Percentiles rank a stretch among this genome's conserved stretches.
Evolutionary conservation across 1,139 yeast species (phyloP).

Genomic region (Groenewaldozyma sp.): DNA sequence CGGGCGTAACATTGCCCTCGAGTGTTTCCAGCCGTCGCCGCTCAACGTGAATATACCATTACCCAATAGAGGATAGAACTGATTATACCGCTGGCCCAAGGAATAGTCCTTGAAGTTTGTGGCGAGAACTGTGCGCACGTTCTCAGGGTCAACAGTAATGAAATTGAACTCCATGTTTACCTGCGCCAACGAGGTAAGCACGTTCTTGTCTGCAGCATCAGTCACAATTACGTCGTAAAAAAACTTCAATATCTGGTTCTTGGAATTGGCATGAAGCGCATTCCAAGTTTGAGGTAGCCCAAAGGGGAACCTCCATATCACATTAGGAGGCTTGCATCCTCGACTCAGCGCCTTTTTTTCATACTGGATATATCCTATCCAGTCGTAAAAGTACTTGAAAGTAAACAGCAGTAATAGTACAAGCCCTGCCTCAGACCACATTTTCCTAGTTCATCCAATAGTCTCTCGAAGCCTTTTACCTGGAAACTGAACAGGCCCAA

Average conservation of each 20-base stretch:
- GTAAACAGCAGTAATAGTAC: not conserved
- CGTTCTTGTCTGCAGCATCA: not conserved
- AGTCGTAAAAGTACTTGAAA: not conserved
- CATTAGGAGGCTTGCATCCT: conserved; percentile 8
- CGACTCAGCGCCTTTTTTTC: not conserved
- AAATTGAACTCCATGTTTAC: conserved; percentile 14
- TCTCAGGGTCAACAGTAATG: conserved; percentile 42
- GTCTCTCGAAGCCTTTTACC: no score
- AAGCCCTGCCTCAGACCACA: not conserved
- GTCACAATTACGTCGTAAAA: conserved; percentile 4
- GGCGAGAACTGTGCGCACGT: conserved; percentile 12
- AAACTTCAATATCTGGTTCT: conserved; percentile 7
- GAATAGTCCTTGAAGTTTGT: conserved; percentile 42
- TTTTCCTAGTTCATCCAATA: no score
- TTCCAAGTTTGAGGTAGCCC: conserved; percentile 12
- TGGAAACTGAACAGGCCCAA: no score
- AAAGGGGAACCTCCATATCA: conserved; percentile 12
- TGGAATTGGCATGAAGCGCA: conserved; percentile 6
- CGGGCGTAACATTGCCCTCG: conserved; percentile 50
- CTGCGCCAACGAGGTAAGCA: conserved; percentile 14
- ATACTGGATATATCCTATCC: not conserved
- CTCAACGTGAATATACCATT: conserved; percentile 52
- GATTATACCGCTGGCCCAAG: conserved; percentile 40
- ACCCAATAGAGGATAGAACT: conserved; percentile 40
- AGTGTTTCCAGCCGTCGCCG: conserved; percentile 49